Evolutionary conservation across 805 yeast genomes (phyloP).

Genomic region (Candida insectorum): DNA sequence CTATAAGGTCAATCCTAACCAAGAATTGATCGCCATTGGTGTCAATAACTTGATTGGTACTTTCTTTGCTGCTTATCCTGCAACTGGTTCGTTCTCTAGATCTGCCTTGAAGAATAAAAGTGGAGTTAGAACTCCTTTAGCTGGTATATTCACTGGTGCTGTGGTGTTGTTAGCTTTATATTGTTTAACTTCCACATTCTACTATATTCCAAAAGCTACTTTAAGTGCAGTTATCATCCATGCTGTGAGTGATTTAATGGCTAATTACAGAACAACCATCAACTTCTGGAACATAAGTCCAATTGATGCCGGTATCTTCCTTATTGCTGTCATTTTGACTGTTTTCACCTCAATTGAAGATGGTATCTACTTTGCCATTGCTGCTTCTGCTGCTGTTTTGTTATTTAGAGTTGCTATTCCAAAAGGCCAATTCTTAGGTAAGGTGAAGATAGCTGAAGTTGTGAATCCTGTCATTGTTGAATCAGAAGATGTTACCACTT

Average conservation of each 20-base stretch:
- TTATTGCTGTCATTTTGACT: constrained; percentile 69
- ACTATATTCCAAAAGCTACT: constrained; percentile 86
- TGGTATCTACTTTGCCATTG: constrained; percentile 88
- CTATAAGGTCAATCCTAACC: constrained; percentile 88
- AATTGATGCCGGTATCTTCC: constrained; percentile 66
- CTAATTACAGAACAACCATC: constrained; percentile 64
- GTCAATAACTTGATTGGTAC: constrained; percentile 87
- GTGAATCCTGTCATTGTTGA: constrained; percentile 50
- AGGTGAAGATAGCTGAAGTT: constrained; percentile 69
- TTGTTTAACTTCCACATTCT: constrained; percentile 78
- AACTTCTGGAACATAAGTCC: constrained; percentile 73
- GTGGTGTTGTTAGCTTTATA: constrained; percentile 86
- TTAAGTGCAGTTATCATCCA: constrained; percentile 87
- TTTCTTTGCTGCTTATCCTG: constrained; percentile 90
- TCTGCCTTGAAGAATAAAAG: constrained; percentile 93
- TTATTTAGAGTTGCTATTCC: constrained; percentile 78
- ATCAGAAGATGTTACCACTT: constrained; percentile 1
- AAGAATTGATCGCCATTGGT: constrained; percentile 92
- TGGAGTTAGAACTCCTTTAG: constrained; percentile 91
- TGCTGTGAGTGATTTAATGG: constrained; percentile 83
- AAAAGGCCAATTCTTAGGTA: constrained; percentile 77
- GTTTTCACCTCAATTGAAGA: constrained; percentile 78
- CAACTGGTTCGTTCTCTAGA: constrained; percentile 94
- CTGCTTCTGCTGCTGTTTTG: constrained; percentile 74
- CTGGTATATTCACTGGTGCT: constrained; percentile 86